Conservation (phyloP, 257 asterid species). For the Solanum tarapatanum region DNA sequence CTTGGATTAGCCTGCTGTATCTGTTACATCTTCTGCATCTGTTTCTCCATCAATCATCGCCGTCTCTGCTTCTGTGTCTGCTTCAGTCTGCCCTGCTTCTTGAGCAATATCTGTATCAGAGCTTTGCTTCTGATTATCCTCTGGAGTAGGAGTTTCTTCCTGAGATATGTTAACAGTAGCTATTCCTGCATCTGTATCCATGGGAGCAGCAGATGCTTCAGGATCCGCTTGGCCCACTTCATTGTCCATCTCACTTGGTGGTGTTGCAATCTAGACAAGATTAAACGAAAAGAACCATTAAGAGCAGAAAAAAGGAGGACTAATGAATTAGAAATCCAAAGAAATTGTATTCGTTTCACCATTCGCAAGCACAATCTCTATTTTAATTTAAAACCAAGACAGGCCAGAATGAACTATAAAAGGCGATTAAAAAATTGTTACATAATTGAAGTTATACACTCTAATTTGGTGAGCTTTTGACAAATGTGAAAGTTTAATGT, state of each 20-base stretch:
- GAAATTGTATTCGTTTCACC: background rate
- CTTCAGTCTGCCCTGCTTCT: conserved; percentile 57
- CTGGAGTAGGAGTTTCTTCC: conserved; percentile 60
- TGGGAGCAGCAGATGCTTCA: conserved; percentile 36
- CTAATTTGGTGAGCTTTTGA: background rate
- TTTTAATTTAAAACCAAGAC: background rate
- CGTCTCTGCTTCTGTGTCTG: conserved; percentile 14
- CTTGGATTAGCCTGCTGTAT: conserved; percentile 15
- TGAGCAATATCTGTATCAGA: conserved; percentile 48
- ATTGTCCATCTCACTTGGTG: conserved; percentile 44
- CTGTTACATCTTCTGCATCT: conserved; percentile 47
- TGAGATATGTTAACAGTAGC: conserved; percentile 42
- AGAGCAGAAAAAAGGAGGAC: background rate
- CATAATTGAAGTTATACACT: background rate
- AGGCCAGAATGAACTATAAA: background rate
- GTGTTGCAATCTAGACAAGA: conserved; percentile 31
- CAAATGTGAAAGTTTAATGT: background rate
- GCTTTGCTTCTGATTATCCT: conserved; percentile 53
- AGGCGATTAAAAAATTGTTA: background rate
- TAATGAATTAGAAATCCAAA: background rate
- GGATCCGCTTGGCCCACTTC: conserved; percentile 41
- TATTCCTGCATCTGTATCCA: conserved; percentile 38
- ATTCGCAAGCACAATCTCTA: background rate
- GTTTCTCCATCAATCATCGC: conserved; percentile 45
- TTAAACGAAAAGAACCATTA: background rate